Conservation (phyloP, 1,139 yeast species). For the Wickerhamomyces sp. region DNA sequence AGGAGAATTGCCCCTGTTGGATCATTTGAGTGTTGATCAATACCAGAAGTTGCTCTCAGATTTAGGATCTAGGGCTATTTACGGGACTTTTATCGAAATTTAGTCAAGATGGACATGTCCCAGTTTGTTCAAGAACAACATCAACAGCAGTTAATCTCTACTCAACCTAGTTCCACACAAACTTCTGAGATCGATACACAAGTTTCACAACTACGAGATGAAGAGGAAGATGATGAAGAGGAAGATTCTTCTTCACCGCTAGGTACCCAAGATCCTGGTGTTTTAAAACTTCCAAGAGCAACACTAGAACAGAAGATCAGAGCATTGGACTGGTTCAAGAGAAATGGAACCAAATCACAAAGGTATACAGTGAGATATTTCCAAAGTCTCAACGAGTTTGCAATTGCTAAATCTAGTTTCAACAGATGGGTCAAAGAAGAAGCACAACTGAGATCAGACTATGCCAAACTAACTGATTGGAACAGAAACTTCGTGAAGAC, state of each 20-base stretch:
- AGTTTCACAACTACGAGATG: too few relatives aligned
- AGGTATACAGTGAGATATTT: slow-evolving; percentile 29
- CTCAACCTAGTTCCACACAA: too few relatives aligned
- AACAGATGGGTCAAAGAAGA: slow-evolving; percentile 32
- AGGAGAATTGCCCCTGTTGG: neutral
- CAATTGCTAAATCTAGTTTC: slow-evolving; percentile 31
- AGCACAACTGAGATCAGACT: slow-evolving; percentile 17
- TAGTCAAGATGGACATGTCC: neutral
- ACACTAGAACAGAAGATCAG: slow-evolving; percentile 31
- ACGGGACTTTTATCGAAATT: too few relatives aligned
- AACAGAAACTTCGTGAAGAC: slow-evolving; percentile 3
- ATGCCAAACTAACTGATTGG: slow-evolving; percentile 1
- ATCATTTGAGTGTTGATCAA: too few relatives aligned
- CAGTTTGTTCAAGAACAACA: neutral
- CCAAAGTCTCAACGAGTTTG: slow-evolving; percentile 23
- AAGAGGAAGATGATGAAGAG: too few relatives aligned
- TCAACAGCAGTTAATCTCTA: neutral
- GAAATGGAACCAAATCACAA: slow-evolving; percentile 27
- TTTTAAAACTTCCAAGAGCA: slow-evolving; percentile 26
- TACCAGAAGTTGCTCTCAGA: too few relatives aligned
- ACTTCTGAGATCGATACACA: too few relatives aligned
- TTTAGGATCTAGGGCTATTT: too few relatives aligned
- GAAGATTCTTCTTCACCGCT: neutral
- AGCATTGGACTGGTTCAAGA: slow-evolving; percentile 29
- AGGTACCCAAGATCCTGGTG: neutral